Base-by-base conservation (phyloP, 108 stramenopile species). In the Conticribra weissflogii region DNA sequence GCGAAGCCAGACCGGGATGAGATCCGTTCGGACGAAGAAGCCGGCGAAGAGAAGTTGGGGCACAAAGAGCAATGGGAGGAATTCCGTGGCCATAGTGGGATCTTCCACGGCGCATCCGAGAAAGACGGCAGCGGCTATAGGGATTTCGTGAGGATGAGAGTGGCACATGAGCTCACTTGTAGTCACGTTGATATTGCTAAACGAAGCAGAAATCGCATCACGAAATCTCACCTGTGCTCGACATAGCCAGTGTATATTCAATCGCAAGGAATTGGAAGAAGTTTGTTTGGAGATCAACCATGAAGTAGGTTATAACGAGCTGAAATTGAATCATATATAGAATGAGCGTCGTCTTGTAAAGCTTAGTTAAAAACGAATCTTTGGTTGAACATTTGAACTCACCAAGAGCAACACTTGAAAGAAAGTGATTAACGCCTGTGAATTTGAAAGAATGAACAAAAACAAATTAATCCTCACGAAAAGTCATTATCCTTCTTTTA, bases 41-140 rank as follows among this genome's bases (percentile, higher is more conserved):
- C 94, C 95, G 24, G 89, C 87, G 64, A 96, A 93, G 9, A 96
- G 87, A 63, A 96, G 79, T 63, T 96, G 95, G 17, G 95, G 95
- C 14, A 96, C 86, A 63, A 93, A 86, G 0, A 93, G 59, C 5
- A 90, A 28, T 3, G 95, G 92, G 3, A 90, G 62, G 23, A 93
- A 75, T 62, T 93, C 86, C 14, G 65, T 65, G 3, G 79, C 92
- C 60, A 88, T 72, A 46, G 82, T 86, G 5, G 84, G 79, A 78
- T 91, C 84, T 32, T 83, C 84, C 17, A 92, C 85, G 4, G 78
- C 56, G 51, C 81, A 89, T 7, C 91, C 92, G 17, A 90, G 54
- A 16, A 92, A 53, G 15, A 86, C 83, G 5, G 87, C 91, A 31
- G 87, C 86, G 5, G 36, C 12, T 41, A 12, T 41, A 9, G 36